These are phyloP conservation scores for Dactylellina sp. DNA, from an alignment of 2,329 filamentous ascomycete genomes.

Conservation along the genomic window DNA sequence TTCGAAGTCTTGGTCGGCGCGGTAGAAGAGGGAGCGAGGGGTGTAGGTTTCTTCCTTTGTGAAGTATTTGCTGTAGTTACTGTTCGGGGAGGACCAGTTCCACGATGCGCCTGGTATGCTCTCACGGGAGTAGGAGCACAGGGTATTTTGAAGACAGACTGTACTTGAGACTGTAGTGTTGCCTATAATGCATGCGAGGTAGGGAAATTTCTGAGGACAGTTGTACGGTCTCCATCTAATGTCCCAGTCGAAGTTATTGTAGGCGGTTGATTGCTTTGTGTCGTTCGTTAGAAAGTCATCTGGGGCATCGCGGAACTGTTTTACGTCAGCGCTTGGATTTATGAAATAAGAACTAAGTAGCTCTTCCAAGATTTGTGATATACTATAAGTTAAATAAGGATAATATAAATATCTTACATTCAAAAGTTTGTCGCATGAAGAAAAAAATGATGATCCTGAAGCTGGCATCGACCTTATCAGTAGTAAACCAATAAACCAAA, in stretches of 20 bases:
- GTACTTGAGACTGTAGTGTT: neutral
- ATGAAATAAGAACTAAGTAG: neutral
- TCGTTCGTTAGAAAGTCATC: constrained; percentile 16
- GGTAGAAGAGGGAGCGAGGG: constrained; percentile 44
- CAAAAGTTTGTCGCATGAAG: constrained; percentile 21
- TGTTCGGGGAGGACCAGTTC: constrained; percentile 10
- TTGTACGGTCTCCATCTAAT: constrained; percentile 37
- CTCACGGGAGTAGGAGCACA: constrained; percentile 27
- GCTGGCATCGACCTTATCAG: too few species aligned
- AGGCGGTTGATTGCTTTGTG: neutral
- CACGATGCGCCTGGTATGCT: neutral
- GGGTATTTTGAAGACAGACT: constrained; percentile 21
- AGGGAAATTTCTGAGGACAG: constrained; percentile 33
- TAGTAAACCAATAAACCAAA: too few species aligned
- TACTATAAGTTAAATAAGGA: too few species aligned
- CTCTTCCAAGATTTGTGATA: too few species aligned
- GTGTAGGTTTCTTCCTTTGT: constrained; percentile 1
- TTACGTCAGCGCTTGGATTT: neutral
- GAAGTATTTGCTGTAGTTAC: neutral
- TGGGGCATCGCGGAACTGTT: constrained; percentile 32
- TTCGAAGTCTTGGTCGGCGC: constrained; percentile 16
- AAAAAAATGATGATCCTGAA: neutral
- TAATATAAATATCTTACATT: constrained; percentile 30
- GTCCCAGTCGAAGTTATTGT: constrained; percentile 21
- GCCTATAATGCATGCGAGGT: constrained; percentile 5